Evolutionary conservation across 2,329 filamentous ascomycete species (phyloP), one percentile per base, ranked within the genome.

Genomic region (Westerdykella aurantiaca): DNA sequence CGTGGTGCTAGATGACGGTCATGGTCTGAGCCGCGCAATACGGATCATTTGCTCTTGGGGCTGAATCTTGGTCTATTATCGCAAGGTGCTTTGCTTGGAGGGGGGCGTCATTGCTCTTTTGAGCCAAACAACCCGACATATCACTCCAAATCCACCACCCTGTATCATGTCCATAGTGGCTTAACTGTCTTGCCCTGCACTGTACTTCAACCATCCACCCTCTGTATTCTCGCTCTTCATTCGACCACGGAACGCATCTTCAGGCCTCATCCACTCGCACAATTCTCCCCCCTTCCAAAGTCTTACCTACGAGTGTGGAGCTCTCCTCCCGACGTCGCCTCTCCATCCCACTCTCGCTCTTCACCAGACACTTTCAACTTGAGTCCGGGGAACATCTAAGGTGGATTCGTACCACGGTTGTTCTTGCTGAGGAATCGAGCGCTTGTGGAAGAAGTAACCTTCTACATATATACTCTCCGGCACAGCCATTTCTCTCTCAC

Each of bases 21-120:
- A 63, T 68, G 67, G 69, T 61, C 68, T 71, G 67, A 71, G 68
- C 67, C 65, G 57, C 55, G 55, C 63, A 65, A 69, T 69, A 66
- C 67, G 61, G 56, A 67, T 60, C 56, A 56, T 56, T 60, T 58
- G 65, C 58, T 63, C 57, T 35, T 59, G 68, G 70, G 69, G 69
- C 70, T 72, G 69, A 72, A 66, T 69, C 60, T 61, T 65, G 64
- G 66, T 63, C 57, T 59, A 65, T 60, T 57, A 54, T 56, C 49
- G 51, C 51, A 41, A 57, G 49, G 41, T n/a, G 31, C 14, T 55
- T 59, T 56, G 49, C 52, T 51, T 52, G 50, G 52, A 60, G 56
- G 55, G 60, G 58, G 56, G 58, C 18, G 62, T 50, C 52, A 61
- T 55, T 59, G 58, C 65, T 66, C 48, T 55, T 67, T 68, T 65